These are phyloP conservation scores for Auxenochlorella pyrenoidosa DNA, from an alignment of 139 green algal species.

Conservation along the genomic window DNA sequence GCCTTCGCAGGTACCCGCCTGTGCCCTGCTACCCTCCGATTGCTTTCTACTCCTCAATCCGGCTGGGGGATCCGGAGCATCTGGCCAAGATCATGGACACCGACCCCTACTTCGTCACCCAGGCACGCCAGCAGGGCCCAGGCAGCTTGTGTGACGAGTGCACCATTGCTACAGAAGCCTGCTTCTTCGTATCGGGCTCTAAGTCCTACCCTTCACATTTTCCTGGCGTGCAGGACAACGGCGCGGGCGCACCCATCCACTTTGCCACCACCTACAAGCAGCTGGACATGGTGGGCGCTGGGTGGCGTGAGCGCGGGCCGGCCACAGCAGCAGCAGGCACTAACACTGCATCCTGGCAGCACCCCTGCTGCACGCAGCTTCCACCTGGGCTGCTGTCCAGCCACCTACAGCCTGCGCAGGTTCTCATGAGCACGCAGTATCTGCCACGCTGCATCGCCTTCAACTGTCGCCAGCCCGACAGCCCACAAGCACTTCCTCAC, in stretches of 20 bases:
- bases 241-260: slow-evolving; percentile 89
- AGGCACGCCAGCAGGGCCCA: slow-evolving; percentile 22
- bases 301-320: background rate
- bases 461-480: background rate
- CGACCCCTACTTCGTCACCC: slow-evolving; percentile 93
- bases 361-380: background rate
- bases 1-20: slow-evolving; percentile 70
- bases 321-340: background rate
- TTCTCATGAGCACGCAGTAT: no score
- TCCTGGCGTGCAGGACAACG: slow-evolving; percentile 80
- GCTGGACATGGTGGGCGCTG: slow-evolving; percentile 87
- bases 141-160: no score
- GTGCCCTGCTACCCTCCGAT: slow-evolving; percentile 80
- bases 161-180: no score
- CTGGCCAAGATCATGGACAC: slow-evolving; percentile 85
- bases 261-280: slow-evolving; percentile 94
- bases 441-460: no score
- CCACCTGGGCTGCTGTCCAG: background rate
- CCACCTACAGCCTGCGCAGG: no score
- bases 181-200: no score
- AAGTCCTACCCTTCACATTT: no score
- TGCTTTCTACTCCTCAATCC: slow-evolving; percentile 82
- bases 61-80: slow-evolving; percentile 86
- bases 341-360: background rate
- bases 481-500: no score